These are phyloP conservation scores for Mollisia scopiformis DNA, from an alignment of 2,329 filamentous ascomycete species.

Conservation along the genomic window DNA sequence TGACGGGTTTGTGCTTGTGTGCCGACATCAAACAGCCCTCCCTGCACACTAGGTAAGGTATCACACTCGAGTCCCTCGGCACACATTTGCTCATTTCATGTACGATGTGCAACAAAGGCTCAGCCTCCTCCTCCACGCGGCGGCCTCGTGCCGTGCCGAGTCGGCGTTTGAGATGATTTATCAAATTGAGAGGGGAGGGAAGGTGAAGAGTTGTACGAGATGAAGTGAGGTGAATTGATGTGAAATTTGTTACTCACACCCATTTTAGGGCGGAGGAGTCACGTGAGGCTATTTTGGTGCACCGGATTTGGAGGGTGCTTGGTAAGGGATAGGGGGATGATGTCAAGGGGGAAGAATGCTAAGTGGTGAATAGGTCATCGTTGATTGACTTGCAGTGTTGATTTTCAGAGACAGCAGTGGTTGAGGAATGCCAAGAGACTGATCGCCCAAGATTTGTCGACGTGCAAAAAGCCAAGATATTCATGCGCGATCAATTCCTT, in stretches of 20 bases:
- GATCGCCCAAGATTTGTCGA: too few relatives aligned
- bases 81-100: slow-evolving; percentile 8
- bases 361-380: not conserved
- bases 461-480: too few relatives aligned
- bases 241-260: not conserved
- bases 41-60: not conserved
- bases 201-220: not conserved
- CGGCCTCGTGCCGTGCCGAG: not conserved
- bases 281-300: not conserved
- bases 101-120: slow-evolving; percentile 13
- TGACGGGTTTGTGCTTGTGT: not conserved
- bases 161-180: not conserved
- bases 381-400: too few relatives aligned
- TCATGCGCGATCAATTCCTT: too few relatives aligned
- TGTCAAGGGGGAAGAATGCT: not conserved
- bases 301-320: not conserved
- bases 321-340: too few relatives aligned
- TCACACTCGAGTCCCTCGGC: too few relatives aligned
- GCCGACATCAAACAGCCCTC: slow-evolving; percentile 8
- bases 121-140: not conserved
- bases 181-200: not conserved
- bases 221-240: not conserved
- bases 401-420: too few relatives aligned
- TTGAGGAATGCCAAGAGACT: too few relatives aligned
- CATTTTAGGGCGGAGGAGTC: too few relatives aligned